These are phyloP conservation scores for Suillus hirtellus DNA, from an alignment of 768 basidiomycete genomes.

Conservation along the genomic window DNA sequence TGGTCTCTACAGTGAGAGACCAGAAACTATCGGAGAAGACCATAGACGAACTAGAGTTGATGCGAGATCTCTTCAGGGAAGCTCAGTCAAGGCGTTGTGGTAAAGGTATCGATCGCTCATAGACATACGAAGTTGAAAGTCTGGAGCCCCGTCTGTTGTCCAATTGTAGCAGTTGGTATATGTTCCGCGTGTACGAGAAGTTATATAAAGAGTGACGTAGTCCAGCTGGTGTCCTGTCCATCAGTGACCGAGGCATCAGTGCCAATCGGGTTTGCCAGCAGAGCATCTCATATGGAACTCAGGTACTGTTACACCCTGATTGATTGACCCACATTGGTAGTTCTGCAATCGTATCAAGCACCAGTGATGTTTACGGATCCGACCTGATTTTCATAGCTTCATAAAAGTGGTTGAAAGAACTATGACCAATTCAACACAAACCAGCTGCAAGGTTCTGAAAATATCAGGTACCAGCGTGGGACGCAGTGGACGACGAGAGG, in stretches of 20 bases:
- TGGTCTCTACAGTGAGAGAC: slow-evolving; percentile 16
- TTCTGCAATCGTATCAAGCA: slow-evolving; percentile 32
- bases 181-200: neutral
- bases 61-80: slow-evolving; percentile 17
- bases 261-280: slow-evolving; percentile 42
- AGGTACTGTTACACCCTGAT: slow-evolving; percentile 2
- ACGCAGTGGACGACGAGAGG: neutral
- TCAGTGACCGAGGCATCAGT: slow-evolving; percentile 41
- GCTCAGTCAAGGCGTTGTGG: slow-evolving; percentile 14
- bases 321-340: slow-evolving; percentile 17
- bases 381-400: slow-evolving; percentile 44
- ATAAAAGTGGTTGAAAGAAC: slow-evolving; percentile 55
- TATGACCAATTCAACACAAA: slow-evolving; percentile 48
- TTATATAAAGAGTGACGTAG: neutral
- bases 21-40: slow-evolving; percentile 15
- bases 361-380: neutral
- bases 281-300: slow-evolving; percentile 42
- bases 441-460: too few relatives aligned
- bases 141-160: neutral
- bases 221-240: slow-evolving; percentile 47
- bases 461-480: neutral
- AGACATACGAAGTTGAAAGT: neutral
- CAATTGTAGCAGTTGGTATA: neutral
- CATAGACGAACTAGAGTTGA: slow-evolving; percentile 20
- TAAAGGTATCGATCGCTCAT: neutral